Conservation (phyloP, 192 early-diverging fungal genomes). For the Podila minutissima region DNA sequence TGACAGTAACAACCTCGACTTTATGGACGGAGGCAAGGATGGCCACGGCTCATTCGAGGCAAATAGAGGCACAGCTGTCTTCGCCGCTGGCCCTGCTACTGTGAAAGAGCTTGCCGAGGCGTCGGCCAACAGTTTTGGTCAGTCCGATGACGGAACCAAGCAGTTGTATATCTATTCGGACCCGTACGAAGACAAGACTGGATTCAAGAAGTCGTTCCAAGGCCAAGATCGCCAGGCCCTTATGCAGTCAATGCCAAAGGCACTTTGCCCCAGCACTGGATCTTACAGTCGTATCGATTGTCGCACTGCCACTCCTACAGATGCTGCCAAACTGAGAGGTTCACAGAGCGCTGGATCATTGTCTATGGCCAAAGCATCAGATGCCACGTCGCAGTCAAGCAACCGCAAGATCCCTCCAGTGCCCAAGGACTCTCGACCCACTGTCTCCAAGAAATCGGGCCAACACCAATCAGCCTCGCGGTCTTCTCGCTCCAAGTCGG, state of each 20-base stretch:
- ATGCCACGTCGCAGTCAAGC: not conserved
- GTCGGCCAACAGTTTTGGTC: not conserved
- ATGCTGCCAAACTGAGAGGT: not conserved
- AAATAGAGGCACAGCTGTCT: not conserved
- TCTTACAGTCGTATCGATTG: not conserved
- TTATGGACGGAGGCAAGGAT: conserved; percentile 6
- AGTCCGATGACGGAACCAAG: conserved; percentile 8
- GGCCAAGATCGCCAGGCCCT: not conserved
- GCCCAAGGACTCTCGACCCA: conserved; percentile 3
- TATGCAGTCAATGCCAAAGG: not conserved
- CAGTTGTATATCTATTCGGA: conserved; percentile 34
- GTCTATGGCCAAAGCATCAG: not conserved
- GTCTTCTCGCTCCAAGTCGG: conserved; percentile 33
- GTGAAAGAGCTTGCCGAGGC: conserved; percentile 19
- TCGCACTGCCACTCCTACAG: not conserved
- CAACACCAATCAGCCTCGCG: conserved; percentile 10
- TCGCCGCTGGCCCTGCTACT: conserved; percentile 7
- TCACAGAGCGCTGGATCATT: not conserved
- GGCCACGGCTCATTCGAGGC: not conserved
- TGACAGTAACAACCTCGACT: conserved; percentile 14
- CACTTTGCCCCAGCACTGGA: not conserved
- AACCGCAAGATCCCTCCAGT: conserved; percentile 6
- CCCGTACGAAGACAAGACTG: conserved; percentile 13
- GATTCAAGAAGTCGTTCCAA: not conserved
- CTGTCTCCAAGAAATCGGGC: conserved; percentile 23